Conservation (phyloP, 345 rosid genomes). For the Populus deltoides region DNA sequence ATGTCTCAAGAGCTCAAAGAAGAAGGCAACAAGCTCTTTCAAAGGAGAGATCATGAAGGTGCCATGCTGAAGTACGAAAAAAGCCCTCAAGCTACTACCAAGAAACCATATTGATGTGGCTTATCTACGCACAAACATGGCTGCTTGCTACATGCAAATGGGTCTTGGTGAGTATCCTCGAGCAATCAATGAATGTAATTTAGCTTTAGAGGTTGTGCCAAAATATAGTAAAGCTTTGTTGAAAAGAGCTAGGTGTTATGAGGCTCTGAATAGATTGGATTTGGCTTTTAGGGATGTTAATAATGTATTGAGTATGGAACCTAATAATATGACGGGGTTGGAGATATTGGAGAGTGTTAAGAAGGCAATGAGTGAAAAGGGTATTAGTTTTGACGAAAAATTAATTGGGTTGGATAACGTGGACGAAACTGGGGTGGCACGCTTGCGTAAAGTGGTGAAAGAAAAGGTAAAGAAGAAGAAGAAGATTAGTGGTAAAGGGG, state of each 20-base stretch:
- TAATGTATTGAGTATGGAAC: slow-evolving; percentile 73
- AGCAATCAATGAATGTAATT: slow-evolving; percentile 82
- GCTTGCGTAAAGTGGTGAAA: slow-evolving; percentile 49
- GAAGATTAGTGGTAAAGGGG: slow-evolving; percentile 4
- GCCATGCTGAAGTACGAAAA: slow-evolving; percentile 91
- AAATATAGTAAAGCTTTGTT: slow-evolving; percentile 82
- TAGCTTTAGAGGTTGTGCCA: slow-evolving; percentile 85
- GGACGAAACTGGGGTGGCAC: slow-evolving; percentile 35
- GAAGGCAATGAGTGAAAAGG: slow-evolving; percentile 60
- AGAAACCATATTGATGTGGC: slow-evolving; percentile 77
- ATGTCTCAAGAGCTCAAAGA: slow-evolving; percentile 94
- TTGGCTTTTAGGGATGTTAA: slow-evolving; percentile 85
- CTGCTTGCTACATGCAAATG: slow-evolving; percentile 91
- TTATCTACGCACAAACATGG: slow-evolving; percentile 78
- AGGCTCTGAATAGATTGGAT: slow-evolving; percentile 80
- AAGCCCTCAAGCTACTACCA: slow-evolving; percentile 88
- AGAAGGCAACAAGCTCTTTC: slow-evolving; percentile 84
- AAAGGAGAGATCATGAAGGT: slow-evolving; percentile 91
- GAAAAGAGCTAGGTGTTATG: slow-evolving; percentile 81
- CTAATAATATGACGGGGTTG: slow-evolving; percentile 65
- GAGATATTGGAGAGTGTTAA: slow-evolving; percentile 72
- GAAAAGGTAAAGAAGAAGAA: slow-evolving; percentile 67
- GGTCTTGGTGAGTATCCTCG: slow-evolving; percentile 94
- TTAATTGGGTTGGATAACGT: slow-evolving; percentile 47
- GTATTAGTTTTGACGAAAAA: slow-evolving; percentile 60